Base-by-base conservation (phyloP, 371 early-diverging fungal species). In the Actinomucor elegans region DNA sequence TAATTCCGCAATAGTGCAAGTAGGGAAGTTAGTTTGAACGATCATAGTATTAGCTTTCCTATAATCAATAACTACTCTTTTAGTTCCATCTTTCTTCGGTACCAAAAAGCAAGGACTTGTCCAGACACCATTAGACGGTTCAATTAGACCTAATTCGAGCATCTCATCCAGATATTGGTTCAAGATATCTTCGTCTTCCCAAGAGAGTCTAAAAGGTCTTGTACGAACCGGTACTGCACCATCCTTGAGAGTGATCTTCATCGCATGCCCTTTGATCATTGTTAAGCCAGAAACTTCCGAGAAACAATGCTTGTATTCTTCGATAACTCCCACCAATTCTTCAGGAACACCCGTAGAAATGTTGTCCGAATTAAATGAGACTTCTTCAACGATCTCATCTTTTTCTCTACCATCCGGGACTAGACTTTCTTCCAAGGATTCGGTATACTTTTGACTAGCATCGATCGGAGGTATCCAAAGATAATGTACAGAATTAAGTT, bases 111-210 rank as follows among this genome's bases (percentile, higher is more conserved):
- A n/a, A n/a, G n/a, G n/a, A n/a, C n/a, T n/a, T n/a, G n/a, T n/a
- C n/a, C n/a, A n/a, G n/a, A n/a, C n/a, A n/a, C n/a, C n/a, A n/a
- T n/a, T n/a, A n/a, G n/a, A n/a, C n/a, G n/a, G n/a, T n/a, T n/a
- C n/a, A n/a, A n/a, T n/a, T n/a, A n/a, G n/a, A n/a, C n/a, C n/a
- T n/a, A n/a, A n/a, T n/a, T n/a, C n/a, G n/a, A n/a, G n/a, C n/a
- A n/a, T n/a, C n/a, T n/a, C n/a, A n/a, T n/a, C n/a, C n/a, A n/a
- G n/a, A n/a, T n/a, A n/a, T n/a, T n/a, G n/a, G n/a, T n/a, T n/a
- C n/a, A n/a, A n/a, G n/a, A n/a, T n/a, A n/a, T n/a, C 45, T 18
- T 60, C 38, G 18, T 66, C 61, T 10, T 46, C 48, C 58, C 55
- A 55, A 5, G 42, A 36, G 14, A 66, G 15, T 1, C 67, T 28